Base-by-base conservation (phyloP, 805 yeast genomes). In the Nakazawaea ishiwadae region DNA sequence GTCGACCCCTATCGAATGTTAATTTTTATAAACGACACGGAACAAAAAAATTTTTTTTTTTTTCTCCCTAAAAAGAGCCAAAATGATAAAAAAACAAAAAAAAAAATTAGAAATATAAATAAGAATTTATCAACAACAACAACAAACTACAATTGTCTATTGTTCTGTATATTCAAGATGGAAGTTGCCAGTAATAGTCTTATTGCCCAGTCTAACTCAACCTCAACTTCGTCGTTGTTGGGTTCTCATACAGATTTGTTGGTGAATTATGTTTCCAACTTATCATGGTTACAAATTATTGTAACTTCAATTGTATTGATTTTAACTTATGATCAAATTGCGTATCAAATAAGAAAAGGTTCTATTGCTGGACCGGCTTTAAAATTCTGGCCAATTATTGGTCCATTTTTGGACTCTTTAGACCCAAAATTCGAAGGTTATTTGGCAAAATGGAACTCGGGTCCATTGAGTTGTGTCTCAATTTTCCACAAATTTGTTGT, bases 401-500 rank as follows among this genome's bases (percentile, higher is more conserved):
- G 99, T 2, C 98, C 99, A 3, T 93, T 93, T 54, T 69, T 93
- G 62, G 97, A 93, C 60, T 81, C 93, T 14, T 69, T 93, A 59
- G 91, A 93, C 67, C 99, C 99, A 16, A 90, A 91, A 60, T 93
- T 93, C 60, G 96, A 85, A 57, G 96, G 84, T 56, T 93, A 93
- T 63, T 71, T 78, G 60, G 86, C 86, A 37, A 93, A 93, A 62
- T 93, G 99, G 99, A 79, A 77, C 54, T 81, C 93, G 5, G 99
- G 99, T 47, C 93, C 91, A 11, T 71, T 93, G 43, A 84, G 96
- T 11, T 93, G 99, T 71, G 99, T 93, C 36, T 90, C 97, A 2
- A 93, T 93, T 47, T 93, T 93, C 75, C 99, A 93, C 71, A 93
- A 93, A 68, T 91, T 91, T 57, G 99, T 93, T 31, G 95, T 93